These are phyloP conservation scores for Dichomitus squalens DNA, from an alignment of 1,284 basidiomycete genomes.

Conservation along the genomic window DNA sequence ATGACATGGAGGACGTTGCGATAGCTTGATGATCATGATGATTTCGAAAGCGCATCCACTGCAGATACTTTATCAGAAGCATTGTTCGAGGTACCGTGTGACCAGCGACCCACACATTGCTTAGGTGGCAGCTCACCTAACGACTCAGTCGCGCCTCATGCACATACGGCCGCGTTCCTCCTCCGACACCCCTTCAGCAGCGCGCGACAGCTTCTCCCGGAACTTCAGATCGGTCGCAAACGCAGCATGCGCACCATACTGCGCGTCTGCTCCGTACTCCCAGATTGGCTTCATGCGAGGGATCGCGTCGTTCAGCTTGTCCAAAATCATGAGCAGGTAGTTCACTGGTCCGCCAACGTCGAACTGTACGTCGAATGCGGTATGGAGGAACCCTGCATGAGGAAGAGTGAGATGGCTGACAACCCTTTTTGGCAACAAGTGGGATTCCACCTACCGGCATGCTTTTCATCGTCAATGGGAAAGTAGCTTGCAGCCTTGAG, in stretches of 20 bases:
- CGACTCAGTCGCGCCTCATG: too few relatives aligned
- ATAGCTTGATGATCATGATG: too few relatives aligned
- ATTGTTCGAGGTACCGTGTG: too few relatives aligned
- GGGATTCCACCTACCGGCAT: constrained; percentile 5
- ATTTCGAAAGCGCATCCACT: too few relatives aligned
- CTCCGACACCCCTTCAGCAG: neutral
- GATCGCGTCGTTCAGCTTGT: neutral
- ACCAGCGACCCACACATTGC: too few relatives aligned
- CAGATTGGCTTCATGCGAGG: neutral
- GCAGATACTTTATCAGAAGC: too few relatives aligned
- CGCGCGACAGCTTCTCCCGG: neutral
- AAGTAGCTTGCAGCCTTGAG: constrained; percentile 29
- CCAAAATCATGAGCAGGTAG: neutral
- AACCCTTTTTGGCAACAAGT: neutral
- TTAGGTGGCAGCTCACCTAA: too few relatives aligned
- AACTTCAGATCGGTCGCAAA: too few relatives aligned
- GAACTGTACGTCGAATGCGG: neutral
- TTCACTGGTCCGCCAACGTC: neutral
- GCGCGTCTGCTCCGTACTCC: neutral
- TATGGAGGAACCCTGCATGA: neutral
- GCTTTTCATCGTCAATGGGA: constrained; percentile 39
- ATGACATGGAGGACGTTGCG: too few relatives aligned
- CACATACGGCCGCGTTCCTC: too few relatives aligned
- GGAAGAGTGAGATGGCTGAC: neutral
- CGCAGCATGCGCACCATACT: neutral